Base-by-base conservation (phyloP, 306 rosid species). In the Casuarina glauca region DNA sequence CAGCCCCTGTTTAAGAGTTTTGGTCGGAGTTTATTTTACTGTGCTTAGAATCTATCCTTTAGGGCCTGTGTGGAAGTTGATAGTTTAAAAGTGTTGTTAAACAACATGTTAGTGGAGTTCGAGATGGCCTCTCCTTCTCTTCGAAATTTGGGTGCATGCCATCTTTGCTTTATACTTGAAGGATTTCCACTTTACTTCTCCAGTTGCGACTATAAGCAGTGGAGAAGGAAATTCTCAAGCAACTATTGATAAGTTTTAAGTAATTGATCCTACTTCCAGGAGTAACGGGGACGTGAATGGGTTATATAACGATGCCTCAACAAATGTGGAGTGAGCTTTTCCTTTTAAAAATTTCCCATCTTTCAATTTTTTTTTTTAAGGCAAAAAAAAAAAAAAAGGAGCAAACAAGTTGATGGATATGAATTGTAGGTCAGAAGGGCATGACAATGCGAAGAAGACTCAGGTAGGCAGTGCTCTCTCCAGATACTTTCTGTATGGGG, bases 371-470 rank as follows among this genome's bases (percentile, higher is more conserved):
- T 35, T 74, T 35, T 58, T 39, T 26, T 60, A 26, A 26, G 32
- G 12, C 48, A 13, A 17, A 15, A 35, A 53, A 60, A 45, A n/a
- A 53, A 53, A 46, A 46, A 1, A 17, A 71, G 32, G 74, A 11
- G 19, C 74, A 20, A 54, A 69, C 42, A 69, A 62, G 72, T 61
- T 60, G 76, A 48, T 77, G 9, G 57, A 45, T 82, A 1, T 81
- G 39, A n/a, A 58, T 64, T 62, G 71, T 84, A 93, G 98, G 88
- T 81, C 79, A 46, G 84, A 73, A 77, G 84, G 82, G 42, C 74
- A 39, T 53, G 82, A 54, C 67, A 85, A 77, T 78, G 87, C 83
- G 74, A 90, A 82, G 48, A 69, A 76, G 39, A 66, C 79, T 48
- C 76, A 79, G 93, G 94, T 90, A 87, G 62, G 77, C 68, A 70